Conservation (phyloP, 176 grass and related monocot species). For the Olyra latifolia region DNA sequence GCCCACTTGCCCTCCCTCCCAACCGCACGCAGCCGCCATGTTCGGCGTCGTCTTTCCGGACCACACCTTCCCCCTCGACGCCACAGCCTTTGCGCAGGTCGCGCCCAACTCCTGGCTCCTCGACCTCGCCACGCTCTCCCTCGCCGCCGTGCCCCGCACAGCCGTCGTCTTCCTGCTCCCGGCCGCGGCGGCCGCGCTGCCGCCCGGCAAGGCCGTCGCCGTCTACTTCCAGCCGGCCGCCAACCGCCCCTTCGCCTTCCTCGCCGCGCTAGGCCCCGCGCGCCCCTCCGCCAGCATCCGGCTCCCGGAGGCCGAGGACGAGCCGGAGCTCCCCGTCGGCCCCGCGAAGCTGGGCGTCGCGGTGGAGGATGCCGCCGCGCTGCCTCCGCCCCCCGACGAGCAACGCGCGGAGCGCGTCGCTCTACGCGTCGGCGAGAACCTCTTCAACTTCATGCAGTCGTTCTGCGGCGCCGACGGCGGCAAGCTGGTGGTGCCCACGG, state of each 20-base stretch:
- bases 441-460: slow-evolving; percentile 98
- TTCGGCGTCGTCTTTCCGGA: slow-evolving; percentile 91
- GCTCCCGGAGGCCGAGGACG: slow-evolving; percentile 69
- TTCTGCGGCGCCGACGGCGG: slow-evolving; percentile 90
- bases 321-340: slow-evolving; percentile 40
- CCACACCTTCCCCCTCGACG: slow-evolving; percentile 78
- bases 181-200: slow-evolving; percentile 57
- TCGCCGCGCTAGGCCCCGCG: slow-evolving; percentile 58
- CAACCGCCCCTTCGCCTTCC: slow-evolving; percentile 70
- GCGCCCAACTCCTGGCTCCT: slow-evolving; percentile 82
- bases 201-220: slow-evolving; percentile 67
- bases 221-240: slow-evolving; percentile 75
- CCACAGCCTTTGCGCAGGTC: slow-evolving; percentile 67
- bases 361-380: slow-evolving; percentile 71
- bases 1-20: not conserved
- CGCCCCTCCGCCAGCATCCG: slow-evolving; percentile 72
- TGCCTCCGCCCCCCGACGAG: slow-evolving; percentile 65
- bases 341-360: slow-evolving; percentile 78
- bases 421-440: slow-evolving; percentile 84
- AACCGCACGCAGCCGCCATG: slow-evolving; percentile 36
- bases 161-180: slow-evolving; percentile 74
- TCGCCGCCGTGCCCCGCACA: slow-evolving; percentile 45
- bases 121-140: slow-evolving; percentile 55
- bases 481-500: slow-evolving; percentile 80
- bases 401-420: slow-evolving; percentile 72